Evolutionary conservation across 164 flowering plant species (phyloP), one percentile per base, ranked within the genome.

Genomic region (Akebia trifoliata): DNA sequence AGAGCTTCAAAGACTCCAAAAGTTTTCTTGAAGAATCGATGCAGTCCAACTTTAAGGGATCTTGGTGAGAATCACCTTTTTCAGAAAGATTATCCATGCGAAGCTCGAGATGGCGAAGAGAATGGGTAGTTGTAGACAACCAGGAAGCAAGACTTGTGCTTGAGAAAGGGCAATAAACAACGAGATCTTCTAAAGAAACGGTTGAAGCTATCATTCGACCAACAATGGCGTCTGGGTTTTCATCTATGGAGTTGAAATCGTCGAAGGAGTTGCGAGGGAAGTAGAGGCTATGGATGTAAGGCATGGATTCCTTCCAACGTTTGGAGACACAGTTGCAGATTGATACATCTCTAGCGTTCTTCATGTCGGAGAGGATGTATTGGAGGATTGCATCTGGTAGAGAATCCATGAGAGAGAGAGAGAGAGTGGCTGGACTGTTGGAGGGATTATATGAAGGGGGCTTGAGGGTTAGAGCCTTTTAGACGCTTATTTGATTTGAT

Each of bases 231-330:
- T 83, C 90, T 4, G 84, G 66, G 36, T 62, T 54, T 11, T 62
- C 65, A 11, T 51, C 64, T 9, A 1, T 21, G 10, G 29, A 4
- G 32, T 36, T 50, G 10, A 48, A 38, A 54, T 74, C 72, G 25
- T 83, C 90, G 48, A 87, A 87, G 6, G 81, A 62, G 61, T 77
- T 81, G 11, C 97, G 81, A 8, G 95, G 82, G 64, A 90, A 85
- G 66, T 64, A 85, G 26, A 90, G 81, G 60, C 76, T 78, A 42
- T 36, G 69, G 18, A 81, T 57, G 21, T 49, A 85, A 3, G 83
- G 86, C 49, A 73, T 56, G 0, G 83, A 77, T 7, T 82, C 86
- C 58, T 87, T 81, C 90, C 90, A 90, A 30, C 75, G 74, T 65
- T 81, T 86, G 21, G 95, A 87, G 11, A 87, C 94, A 52, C 88